Base-by-base conservation (phyloP, 768 basidiomycete genomes). In the Cubamyces sp. region DNA sequence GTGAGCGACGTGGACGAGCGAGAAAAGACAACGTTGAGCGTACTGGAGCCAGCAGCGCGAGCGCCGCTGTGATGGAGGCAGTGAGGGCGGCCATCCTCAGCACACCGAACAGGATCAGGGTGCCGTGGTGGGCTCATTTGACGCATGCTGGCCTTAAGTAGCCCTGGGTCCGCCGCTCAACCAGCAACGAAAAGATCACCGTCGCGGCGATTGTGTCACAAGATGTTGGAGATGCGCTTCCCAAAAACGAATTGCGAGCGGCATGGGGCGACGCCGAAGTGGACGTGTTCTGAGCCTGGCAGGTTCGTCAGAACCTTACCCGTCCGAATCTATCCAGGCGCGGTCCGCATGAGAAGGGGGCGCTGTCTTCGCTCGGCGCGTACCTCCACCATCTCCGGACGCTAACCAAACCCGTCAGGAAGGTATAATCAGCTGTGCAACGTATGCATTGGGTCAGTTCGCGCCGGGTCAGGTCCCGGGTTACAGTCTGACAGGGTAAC, bases 41-140 rank as follows among this genome's bases (percentile, higher is more conserved):
- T 37, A 61, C 62, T 21, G 23, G 26, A 53, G 62, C 53, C n/a
- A 66, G 48, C 26, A 63, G 60, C 42, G 60, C 55, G 12, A 66
- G 62, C 50, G 47, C 66, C n/a, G 59, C 56, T 34, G 34, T 34
- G 26, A 66, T 50, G 16, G 51, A 52, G 48, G 43, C 49, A 28
- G 58, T 47, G 58, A 57, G 49, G 58, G 45, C 21, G 21, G 50
- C 61, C 65, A 66, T 66, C 57, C 54, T 66, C 51, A 57, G 56
- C 59, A 53, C 58, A 39, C 58, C 58, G 42, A n/a, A 39, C 19
- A 30, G 21, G 37, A 40, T 52, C 54, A 57, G 54, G 64, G 59
- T 60, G 64, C 59, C 40, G 49, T 50, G 51, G 58, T 51, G 58
- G 19, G 26, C 25, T 14, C 30, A 5, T 6, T 12, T 25, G 34